These are phyloP conservation scores for Scheffersomyces segobiensis DNA, from an alignment of 1,139 yeast species.

Conservation along the genomic window DNA sequence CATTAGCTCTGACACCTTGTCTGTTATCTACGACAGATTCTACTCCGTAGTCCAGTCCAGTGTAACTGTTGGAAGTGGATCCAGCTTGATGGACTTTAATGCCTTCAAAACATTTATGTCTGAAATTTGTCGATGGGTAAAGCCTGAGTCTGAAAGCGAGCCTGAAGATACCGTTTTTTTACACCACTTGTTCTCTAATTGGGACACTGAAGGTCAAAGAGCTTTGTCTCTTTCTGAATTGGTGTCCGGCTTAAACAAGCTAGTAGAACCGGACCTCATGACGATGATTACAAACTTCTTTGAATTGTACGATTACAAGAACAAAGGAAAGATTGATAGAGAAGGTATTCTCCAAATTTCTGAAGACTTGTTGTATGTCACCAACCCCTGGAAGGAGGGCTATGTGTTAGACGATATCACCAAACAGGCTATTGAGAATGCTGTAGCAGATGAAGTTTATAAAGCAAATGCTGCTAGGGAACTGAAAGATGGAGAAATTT, in stretches of 20 bases:
- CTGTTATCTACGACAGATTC: constrained; percentile 80
- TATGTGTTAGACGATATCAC: constrained; percentile 59
- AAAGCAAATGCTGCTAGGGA: constrained; percentile 24
- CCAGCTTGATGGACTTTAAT: constrained; percentile 70
- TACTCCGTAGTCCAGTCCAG: constrained; percentile 74
- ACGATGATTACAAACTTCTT: constrained; percentile 77
- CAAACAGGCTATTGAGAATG: constrained; percentile 59
- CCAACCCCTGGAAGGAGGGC: constrained; percentile 83
- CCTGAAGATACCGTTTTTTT: constrained; percentile 51
- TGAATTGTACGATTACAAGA: constrained; percentile 65
- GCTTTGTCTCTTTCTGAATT: constrained; percentile 69
- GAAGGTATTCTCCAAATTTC: constrained; percentile 83
- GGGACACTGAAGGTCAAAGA: constrained; percentile 62
- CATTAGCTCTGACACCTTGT: constrained; percentile 56
- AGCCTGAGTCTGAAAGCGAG: constrained; percentile 28
- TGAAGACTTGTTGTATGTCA: constrained; percentile 80
- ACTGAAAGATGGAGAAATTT: constrained; percentile 20
- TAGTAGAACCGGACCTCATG: constrained; percentile 76
- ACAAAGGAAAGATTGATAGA: constrained; percentile 64
- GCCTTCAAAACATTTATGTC: constrained; percentile 74
- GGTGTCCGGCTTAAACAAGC: constrained; percentile 67
- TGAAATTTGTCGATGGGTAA: constrained; percentile 79
- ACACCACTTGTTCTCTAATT: constrained; percentile 61
- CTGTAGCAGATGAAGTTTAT: constrained; percentile 61
- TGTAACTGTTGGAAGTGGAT: constrained; percentile 67